Base-by-base conservation (phyloP, 176 grass and related monocot species). In the Luzula sylvatica region DNA sequence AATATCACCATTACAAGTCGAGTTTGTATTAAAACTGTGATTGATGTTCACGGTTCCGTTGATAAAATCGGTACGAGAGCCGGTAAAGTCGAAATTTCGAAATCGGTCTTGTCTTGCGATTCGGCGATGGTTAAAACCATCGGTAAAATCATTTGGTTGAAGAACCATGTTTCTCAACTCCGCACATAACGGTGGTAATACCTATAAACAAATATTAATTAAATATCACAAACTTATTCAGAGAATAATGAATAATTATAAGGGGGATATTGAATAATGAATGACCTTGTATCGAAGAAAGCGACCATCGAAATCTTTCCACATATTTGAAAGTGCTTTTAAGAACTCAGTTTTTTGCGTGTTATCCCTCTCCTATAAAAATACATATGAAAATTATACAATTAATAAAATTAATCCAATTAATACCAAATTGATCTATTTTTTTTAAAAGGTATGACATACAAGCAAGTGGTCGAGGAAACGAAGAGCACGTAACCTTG, bases 281-380 rank as follows among this genome's bases (percentile, higher is more conserved):
- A 14, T 70, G 26, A 95, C 89, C 78, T 95, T 95, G 71, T 92
- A 92, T 16, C 93, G 93, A 72, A 92, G 73, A 45, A 98, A 81
- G 53, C 86, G 86, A 29, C 85, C 72, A 71, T 92, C 86, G 22
- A 98, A 98, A 71, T 98, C 86, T 70, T 98, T 98, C 93, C 93
- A 92, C 93, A 98, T 98, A 52, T 92, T 87, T 19, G 86, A 83
- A 66, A 98, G 67, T 52, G 93, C 86, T 77, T 98, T 98, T 70
- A 98, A 60, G 82, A 98, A 98, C 28, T 98, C 86, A 35, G 93
- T 80, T 72, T 98, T 98, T 75, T 98, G 93, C 93, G 90, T 98
- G 44, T 98, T 98, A 68, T 98, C 93, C 72, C 86, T 87, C 75
- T 98, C 93, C 93, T 98, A 72, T 49, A 75, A 85, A 67, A 15